Conservation (phyloP, 202 grass and related monocot species). For the Panicum hallii region DNA sequence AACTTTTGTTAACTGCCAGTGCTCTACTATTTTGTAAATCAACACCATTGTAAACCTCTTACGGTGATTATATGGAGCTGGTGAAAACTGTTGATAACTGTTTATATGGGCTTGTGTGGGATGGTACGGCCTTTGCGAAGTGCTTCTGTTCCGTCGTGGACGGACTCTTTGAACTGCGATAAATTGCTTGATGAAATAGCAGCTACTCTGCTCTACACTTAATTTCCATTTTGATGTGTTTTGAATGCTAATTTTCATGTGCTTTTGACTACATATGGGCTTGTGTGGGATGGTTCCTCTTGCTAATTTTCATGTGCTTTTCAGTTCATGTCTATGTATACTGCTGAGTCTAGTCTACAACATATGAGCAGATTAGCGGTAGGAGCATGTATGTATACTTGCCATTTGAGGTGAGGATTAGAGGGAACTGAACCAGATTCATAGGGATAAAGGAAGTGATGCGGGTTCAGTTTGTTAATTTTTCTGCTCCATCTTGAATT, state of each 20-base stretch:
- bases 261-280: too few species aligned
- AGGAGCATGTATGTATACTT: background rate
- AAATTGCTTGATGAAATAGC: background rate
- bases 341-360: background rate
- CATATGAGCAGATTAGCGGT: background rate
- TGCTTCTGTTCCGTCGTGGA: background rate
- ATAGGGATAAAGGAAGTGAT: background rate
- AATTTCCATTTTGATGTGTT: background rate
- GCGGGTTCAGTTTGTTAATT: constrained; percentile 31
- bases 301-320: background rate
- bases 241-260: background rate
- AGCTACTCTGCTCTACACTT: background rate
- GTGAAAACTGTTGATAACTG: too few species aligned
- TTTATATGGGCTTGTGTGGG: too few species aligned
- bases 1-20: too few species aligned
- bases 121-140: background rate
- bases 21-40: too few species aligned
- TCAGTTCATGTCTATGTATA: background rate
- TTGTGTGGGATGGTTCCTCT: too few species aligned
- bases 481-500: constrained; percentile 32
- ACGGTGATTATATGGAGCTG: too few species aligned
- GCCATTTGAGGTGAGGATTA: constrained; percentile 52
- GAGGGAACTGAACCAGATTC: constrained; percentile 46
- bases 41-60: too few species aligned
- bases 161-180: too few species aligned